Evolutionary conservation across 768 basidiomycete genomes (phyloP).

Genomic region (Lactifluus piperatus): DNA sequence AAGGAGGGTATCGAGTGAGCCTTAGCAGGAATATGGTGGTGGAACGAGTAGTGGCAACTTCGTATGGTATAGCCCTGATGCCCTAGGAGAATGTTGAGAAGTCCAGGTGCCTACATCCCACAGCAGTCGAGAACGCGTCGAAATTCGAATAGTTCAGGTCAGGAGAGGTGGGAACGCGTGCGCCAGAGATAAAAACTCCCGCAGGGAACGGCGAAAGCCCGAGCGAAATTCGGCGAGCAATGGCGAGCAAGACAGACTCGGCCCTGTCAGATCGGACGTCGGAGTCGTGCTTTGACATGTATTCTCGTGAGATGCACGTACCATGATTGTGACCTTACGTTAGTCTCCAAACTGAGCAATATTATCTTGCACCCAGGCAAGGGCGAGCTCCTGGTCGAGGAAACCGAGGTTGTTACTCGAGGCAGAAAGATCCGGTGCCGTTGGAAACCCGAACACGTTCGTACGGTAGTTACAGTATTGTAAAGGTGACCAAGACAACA

Average conservation of each 20-base stretch:
- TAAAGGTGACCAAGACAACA: slow-evolving; percentile 5
- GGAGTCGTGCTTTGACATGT: neutral
- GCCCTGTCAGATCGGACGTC: neutral
- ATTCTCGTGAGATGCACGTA: slow-evolving; percentile 16
- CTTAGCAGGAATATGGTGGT: too few species aligned
- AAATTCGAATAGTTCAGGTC: neutral
- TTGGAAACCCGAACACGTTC: slow-evolving; percentile 14
- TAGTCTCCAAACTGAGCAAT: slow-evolving; percentile 50
- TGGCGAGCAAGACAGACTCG: neutral
- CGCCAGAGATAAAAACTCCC: slow-evolving; percentile 6
- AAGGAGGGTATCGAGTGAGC: too few species aligned
- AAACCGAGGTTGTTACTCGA: slow-evolving; percentile 1
- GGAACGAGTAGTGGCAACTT: too few species aligned
- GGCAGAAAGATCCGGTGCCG: neutral
- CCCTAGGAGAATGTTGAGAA: too few species aligned
- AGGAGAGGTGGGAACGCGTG: neutral
- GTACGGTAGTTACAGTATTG: slow-evolving; percentile 16
- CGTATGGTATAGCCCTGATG: too few species aligned
- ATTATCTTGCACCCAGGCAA: slow-evolving; percentile 51
- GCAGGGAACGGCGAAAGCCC: slow-evolving; percentile 1
- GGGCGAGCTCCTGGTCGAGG: slow-evolving; percentile 25
- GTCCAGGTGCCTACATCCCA: slow-evolving; percentile 22
- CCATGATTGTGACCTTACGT: slow-evolving; percentile 32
- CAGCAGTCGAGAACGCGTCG: neutral
- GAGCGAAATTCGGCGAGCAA: neutral